Evolutionary conservation across 257 asterid genomes (phyloP), one percentile per base, ranked within the genome.

Genomic region (Avicennia marina): DNA sequence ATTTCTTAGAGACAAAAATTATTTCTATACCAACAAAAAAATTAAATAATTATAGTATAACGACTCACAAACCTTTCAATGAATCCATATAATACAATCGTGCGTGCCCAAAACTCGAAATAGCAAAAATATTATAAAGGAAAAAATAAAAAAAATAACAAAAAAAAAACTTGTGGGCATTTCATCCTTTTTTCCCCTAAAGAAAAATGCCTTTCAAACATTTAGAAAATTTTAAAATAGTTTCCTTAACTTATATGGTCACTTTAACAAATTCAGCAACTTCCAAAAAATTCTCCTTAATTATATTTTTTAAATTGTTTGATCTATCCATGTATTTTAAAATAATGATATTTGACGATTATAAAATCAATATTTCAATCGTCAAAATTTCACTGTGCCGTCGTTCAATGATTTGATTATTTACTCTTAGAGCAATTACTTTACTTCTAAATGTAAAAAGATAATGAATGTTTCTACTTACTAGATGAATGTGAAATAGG

Each of bases 401-500:
- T n/a, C n/a, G n/a, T n/a, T n/a, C n/a, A n/a, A n/a, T n/a, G n/a
- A n/a, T n/a, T n/a, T n/a, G n/a, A n/a, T n/a, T n/a, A n/a, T n/a
- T n/a, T n/a, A n/a, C n/a, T n/a, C n/a, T n/a, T n/a, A n/a, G n/a
- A n/a, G n/a, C n/a, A n/a, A n/a, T n/a, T n/a, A n/a, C n/a, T n/a
- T n/a, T n/a, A n/a, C n/a, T n/a, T n/a, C n/a, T n/a, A n/a, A n/a
- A n/a, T n/a, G n/a, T n/a, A n/a, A n/a, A n/a, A n/a, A n/a, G n/a
- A n/a, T n/a, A n/a, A n/a, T n/a, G n/a, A n/a, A 46, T n/a, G 12
- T 16, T 34, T 19, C 21, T 25, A 56, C 47, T 56, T 38, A 39
- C 50, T 32, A 54, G 55, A 64, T 4, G 22, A 56, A 56, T 36
- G 59, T 56, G 15, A 29, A 57, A 47, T 40, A 10, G 26, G 11